Evolutionary conservation across 495 filamentous ascomycete genomes (phyloP), one percentile per base, ranked within the genome.

Genomic region (Haplographium delicatum): DNA sequence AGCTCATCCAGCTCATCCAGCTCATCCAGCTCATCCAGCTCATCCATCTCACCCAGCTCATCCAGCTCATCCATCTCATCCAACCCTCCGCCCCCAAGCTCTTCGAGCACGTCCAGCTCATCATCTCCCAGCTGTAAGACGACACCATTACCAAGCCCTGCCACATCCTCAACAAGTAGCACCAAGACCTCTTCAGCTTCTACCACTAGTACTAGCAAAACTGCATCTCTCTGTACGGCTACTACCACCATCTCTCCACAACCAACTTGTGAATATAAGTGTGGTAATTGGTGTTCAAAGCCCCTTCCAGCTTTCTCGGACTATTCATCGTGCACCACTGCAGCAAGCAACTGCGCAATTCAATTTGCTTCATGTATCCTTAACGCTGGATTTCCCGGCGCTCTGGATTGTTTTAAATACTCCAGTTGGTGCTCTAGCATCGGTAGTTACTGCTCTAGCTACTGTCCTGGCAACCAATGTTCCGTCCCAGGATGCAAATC

Each of bases 211-310:
- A 61, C 64, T 5, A 69, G 58, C 11, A 64, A 67, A 22, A 67
- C 56, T 41, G 62, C 52, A 43, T 53, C 71, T 33, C 50, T 66
- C 22, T 71, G 68, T 54, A 65, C 62, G 7, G 33, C 41, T 15
- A 51, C 47, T 15, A 58, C 61, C 24, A 72, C 71, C 27, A 59
- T 60, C 20, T 65, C 67, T 24, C 60, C 66, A 27, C 65, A 68
- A 1, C 53, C 71, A 24, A 64, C 61, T 24, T 76, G 72, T 59
- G 72, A 76, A 42, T 74, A 72, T 58, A 62, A 65, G 45, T 68
- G 70, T 55, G 72, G 72, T 39, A 68, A 65, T 28, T 76, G 72
- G 72, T 76, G 72, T 61, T 68, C 69, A 13, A 55, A 60, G 10
- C 67, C 69, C 4, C 45, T 76, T 16, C 71, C 72, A 27, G 53